phyloP scores from a whole-genome alignment of 768 basidiomycete species.

The Artomyces pyxidatus region DNA sequence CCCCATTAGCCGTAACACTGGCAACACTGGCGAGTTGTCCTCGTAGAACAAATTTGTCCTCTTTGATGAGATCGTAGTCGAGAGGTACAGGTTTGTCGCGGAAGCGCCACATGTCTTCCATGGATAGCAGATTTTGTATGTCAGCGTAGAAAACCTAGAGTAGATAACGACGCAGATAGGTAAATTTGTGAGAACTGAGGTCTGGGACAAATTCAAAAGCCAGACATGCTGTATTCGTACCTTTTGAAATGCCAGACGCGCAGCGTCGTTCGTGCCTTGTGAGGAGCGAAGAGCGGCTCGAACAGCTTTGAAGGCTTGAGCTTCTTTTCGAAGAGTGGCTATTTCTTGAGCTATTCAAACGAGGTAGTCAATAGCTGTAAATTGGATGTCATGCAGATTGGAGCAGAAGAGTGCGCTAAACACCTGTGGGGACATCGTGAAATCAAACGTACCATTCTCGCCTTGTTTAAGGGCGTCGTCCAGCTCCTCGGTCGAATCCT shows the following conservation, averaged over 20 bases:
- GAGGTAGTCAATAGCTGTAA: neutral
- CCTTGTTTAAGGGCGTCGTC: slow-evolving; percentile 90
- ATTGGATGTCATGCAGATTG: neutral
- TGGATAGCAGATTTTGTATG: slow-evolving; percentile 79
- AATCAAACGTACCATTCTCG: slow-evolving; percentile 65
- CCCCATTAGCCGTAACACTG: slow-evolving; percentile 19
- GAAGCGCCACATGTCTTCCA: slow-evolving; percentile 97
- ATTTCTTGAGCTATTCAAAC: slow-evolving; percentile 72
- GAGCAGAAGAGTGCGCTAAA: neutral
- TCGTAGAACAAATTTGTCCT: slow-evolving; percentile 48
- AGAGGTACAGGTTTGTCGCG: slow-evolving; percentile 82
- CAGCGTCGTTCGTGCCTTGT: slow-evolving; percentile 36
- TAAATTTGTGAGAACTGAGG: neutral
- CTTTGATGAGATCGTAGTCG: slow-evolving; percentile 67
- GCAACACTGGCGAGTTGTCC: slow-evolving; percentile 8
- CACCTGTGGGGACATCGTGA: neutral
- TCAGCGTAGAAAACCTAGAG: slow-evolving; percentile 80
- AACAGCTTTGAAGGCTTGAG: slow-evolving; percentile 78
- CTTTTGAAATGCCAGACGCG: slow-evolving; percentile 77
- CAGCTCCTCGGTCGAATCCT: slow-evolving; percentile 72
- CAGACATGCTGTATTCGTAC: no score
- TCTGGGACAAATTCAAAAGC: no score
- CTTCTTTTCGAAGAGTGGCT: slow-evolving; percentile 81
- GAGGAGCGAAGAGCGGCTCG: slow-evolving; percentile 53
- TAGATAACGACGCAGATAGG: neutral